Conservation (phyloP, 163 green algal species). For the Scenedesmus sp. region DNA sequence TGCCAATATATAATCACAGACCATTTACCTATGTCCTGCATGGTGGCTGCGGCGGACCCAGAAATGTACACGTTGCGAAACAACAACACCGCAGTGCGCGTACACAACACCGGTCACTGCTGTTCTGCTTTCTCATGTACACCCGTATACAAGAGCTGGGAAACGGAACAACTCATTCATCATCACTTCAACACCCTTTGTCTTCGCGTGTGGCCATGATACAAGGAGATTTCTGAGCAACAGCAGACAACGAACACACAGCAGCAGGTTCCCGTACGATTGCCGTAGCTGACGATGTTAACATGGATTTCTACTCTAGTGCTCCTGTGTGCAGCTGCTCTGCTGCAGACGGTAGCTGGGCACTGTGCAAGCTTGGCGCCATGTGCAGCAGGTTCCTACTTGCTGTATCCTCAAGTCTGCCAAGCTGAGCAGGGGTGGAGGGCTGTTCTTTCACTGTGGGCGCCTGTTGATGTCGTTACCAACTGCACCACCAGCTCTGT, state of each 20-base stretch:
- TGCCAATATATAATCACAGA: no score
- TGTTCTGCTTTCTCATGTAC: no score
- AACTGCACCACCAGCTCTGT: slow-evolving; percentile 41
- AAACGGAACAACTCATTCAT: no score
- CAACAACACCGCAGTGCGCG: no score
- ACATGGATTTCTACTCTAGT: neutral
- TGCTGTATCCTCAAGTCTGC: slow-evolving; percentile 22
- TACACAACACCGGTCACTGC: no score
- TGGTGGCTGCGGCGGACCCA: no score
- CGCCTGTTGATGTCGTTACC: slow-evolving; percentile 18
- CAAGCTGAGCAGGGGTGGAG: slow-evolving; percentile 20
- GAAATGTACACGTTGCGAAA: no score
- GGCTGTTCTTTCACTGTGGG: slow-evolving; percentile 29
- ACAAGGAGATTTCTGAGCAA: neutral
- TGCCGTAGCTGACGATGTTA: neutral
- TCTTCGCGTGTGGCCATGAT: neutral
- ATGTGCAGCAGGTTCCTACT: neutral
- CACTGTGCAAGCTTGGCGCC: neutral
- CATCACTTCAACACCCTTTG: no score
- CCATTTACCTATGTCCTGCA: no score
- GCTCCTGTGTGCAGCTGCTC: neutral
- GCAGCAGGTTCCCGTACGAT: neutral
- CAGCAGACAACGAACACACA: neutral
- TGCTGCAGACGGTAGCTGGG: neutral
- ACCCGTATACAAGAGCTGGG: no score